Conservation (phyloP, 768 basidiomycete species). For the Psilocybe sp. region DNA sequence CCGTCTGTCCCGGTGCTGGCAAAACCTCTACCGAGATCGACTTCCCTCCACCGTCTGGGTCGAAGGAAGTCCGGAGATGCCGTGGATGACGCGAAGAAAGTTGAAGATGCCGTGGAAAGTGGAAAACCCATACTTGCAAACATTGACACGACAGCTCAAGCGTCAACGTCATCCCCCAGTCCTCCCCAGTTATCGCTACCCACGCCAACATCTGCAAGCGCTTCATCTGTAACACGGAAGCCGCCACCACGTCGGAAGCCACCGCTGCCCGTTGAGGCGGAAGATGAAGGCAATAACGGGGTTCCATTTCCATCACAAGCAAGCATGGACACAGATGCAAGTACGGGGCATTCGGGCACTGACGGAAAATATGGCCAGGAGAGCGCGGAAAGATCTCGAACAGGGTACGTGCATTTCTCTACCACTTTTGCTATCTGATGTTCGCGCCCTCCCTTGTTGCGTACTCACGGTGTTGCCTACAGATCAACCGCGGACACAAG, state of each 20-base stretch:
- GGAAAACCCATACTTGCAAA: background rate
- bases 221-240: constrained; percentile 4
- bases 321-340: constrained; percentile 15
- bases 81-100: too few species aligned
- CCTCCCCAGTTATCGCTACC: background rate
- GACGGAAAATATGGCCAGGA: too few species aligned
- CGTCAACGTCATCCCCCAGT: constrained; percentile 3
- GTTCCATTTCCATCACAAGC: constrained; percentile 8
- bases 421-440: background rate
- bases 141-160: background rate
- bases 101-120: too few species aligned
- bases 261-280: constrained; percentile 11
- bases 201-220: constrained; percentile 1
- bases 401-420: constrained; percentile 8
- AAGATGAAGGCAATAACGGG: background rate
- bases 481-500: constrained; percentile 3
- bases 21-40: constrained; percentile 15
- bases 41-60: constrained; percentile 13
- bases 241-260: constrained; percentile 19
- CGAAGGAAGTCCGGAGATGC: too few species aligned
- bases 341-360: constrained; percentile 7
- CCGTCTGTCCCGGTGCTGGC: constrained; percentile 8
- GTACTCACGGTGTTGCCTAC: background rate
- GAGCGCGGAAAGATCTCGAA: too few species aligned
- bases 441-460: background rate